Evolutionary conservation across 331 rosid species (phyloP).

Genomic region (Telfairia occidentalis): DNA sequence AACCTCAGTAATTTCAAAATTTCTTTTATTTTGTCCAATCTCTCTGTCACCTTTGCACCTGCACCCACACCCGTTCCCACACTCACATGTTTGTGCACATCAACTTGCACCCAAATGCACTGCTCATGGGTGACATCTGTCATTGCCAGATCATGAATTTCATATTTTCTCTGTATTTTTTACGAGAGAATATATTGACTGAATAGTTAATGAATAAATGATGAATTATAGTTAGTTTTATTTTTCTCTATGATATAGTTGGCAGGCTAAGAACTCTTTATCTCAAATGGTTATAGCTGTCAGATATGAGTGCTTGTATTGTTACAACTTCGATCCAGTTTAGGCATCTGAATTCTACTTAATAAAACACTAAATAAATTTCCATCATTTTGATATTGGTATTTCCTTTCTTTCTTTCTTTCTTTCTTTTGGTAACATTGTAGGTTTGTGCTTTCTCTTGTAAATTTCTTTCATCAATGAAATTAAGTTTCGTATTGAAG

Average conservation of each 20-base stretch:
- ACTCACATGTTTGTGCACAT: neutral
- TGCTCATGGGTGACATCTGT: neutral
- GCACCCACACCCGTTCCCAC: neutral
- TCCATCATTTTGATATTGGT: neutral
- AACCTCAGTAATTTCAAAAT: slow-evolving; percentile 28
- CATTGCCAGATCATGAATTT: neutral
- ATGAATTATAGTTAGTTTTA: neutral
- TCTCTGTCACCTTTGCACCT: neutral
- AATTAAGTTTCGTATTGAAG: neutral
- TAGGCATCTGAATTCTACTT: neutral
- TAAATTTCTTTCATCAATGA: neutral
- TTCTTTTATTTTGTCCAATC: slow-evolving; percentile 13
- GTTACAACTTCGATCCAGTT: neutral
- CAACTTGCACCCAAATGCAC: neutral
- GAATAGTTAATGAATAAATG: neutral
- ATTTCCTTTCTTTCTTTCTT: neutral
- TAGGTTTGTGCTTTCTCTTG: neutral
- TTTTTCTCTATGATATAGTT: neutral
- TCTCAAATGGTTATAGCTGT: neutral
- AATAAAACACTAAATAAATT: neutral
- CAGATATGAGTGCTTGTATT: neutral
- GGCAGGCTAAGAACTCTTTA: neutral
- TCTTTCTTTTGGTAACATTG: neutral
- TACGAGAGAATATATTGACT: neutral
- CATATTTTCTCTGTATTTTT: neutral